Percentiles rank a stretch among this genome's conserved stretches.
phyloP scores from a whole-genome alignment of 176 grass and related monocot genomes.

The Hsuehochloa calcarea region DNA sequence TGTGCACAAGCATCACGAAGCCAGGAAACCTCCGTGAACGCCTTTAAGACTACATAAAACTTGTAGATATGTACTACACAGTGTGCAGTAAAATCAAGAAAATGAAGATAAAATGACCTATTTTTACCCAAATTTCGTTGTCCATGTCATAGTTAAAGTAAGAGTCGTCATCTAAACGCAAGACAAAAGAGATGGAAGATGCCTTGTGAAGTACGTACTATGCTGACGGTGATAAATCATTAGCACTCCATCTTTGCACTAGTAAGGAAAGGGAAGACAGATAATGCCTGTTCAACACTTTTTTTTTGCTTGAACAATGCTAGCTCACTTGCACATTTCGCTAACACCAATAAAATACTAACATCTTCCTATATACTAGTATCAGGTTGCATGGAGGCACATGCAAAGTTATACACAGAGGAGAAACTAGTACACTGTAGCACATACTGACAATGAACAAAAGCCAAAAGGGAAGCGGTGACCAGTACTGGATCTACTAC shows the following conservation, averaged over 20 bases:
- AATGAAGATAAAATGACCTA: background rate
- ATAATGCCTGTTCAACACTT: background rate
- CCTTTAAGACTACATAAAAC: constrained; percentile 9
- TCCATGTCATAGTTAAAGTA: background rate
- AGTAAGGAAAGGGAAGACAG: background rate
- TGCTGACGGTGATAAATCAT: background rate
- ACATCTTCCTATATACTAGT: background rate
- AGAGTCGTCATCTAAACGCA: constrained; percentile 12
- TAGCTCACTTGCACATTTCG: background rate
- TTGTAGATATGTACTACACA: background rate
- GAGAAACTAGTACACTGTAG: background rate
- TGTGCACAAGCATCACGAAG: background rate
- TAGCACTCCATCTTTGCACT: background rate
- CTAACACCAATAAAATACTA: background rate
- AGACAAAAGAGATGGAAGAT: constrained; percentile 1
- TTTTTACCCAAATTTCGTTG: background rate
- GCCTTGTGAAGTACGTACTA: background rate
- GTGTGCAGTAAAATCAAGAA: background rate
- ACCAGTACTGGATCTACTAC: background rate
- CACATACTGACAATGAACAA: background rate
- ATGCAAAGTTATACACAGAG: background rate
- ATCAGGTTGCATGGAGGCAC: background rate
- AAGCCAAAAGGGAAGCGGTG: background rate
- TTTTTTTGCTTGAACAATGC: background rate
- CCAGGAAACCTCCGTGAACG: background rate